Evolutionary conservation across 2,329 filamentous ascomycete species (phyloP), one percentile per base, ranked within the genome.

Genomic region (Elsinoe necatrix): DNA sequence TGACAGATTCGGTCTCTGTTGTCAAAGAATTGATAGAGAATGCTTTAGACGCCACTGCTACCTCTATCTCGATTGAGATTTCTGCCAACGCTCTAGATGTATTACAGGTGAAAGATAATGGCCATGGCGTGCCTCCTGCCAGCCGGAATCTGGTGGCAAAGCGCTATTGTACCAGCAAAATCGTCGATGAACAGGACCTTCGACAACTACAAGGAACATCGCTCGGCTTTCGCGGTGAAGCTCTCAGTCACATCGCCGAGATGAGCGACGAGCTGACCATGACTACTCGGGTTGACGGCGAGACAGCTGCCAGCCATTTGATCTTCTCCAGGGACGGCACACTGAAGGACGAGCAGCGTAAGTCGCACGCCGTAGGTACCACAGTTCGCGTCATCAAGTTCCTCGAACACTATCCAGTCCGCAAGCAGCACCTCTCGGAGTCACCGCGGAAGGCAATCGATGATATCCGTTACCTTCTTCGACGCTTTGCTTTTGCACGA

Each of bases 11-110:
- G 0, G 71, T 75, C 11, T 78, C 80, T 9, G 71, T 88, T 1
- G 79, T 89, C 63, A 91, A 91, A 66, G 87, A 91, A 69, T 80
- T 91, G 3, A 69, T 91, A 29, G 87, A 91, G 63, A 91, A 92
- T 68, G 78, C 86, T 42, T 77, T 91, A 18, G 87, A 92, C 68
- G 85, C 86, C 6, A 74, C 77, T 54, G 85, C 87, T 11, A 85
- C 79, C 1, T 78, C 77, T 1, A 74, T 92, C 57, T 80, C 86
- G 54, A 72, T 91, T 21, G 71, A 80, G 25, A 74, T 89, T 12
- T 80, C 84, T 3, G 63, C 76, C 41, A 84, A 90, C 65, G 84
- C 84, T 0, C 67, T 90, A 54, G 83, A 87, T 67, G 79, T 77
- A 55, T 79, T 92, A 35, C 80, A 86, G 63, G 81, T 90, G 50